A percentile compares a stretch with the other conserved stretches of the same genome.
These are phyloP conservation scores for Carex parvula DNA, from an alignment of 176 grass and related monocot species.

Conservation along the genomic window DNA sequence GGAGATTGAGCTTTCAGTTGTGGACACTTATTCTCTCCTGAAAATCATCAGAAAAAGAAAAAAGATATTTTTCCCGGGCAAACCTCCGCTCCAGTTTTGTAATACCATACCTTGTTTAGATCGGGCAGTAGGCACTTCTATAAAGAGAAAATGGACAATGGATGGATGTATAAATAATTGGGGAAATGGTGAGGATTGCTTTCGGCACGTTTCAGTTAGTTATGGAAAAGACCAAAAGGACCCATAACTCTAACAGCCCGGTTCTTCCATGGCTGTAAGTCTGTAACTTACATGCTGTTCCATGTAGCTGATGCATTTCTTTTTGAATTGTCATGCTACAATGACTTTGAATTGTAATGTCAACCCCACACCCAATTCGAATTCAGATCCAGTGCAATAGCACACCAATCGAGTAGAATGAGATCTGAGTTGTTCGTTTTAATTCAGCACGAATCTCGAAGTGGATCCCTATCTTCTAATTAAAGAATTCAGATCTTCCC, in stretches of 20 bases:
- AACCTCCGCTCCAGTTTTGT: not conserved
- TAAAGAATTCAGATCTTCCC: too few species aligned
- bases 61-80: conserved; percentile 13
- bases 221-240: conserved; percentile 12
- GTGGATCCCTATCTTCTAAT: too few species aligned
- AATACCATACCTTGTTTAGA: not conserved
- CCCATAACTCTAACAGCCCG: not conserved
- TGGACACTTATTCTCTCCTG: not conserved
- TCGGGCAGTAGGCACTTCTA: too few species aligned
- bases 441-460: too few species aligned
- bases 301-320: not conserved
- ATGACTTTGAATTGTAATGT: not conserved
- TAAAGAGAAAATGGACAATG: not conserved
- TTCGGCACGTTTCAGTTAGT: conserved; percentile 5
- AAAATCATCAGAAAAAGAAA: not conserved
- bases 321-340: not conserved
- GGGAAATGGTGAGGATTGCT: not conserved
- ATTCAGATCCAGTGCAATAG: too few species aligned
- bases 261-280: not conserved
- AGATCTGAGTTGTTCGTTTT: too few species aligned
- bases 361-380: not conserved
- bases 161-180: too few species aligned
- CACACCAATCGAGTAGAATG: too few species aligned
- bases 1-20: not conserved
- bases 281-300: not conserved